phyloP scores from a whole-genome alignment of 768 basidiomycete species.

The Tephrocybe sp. region DNA sequence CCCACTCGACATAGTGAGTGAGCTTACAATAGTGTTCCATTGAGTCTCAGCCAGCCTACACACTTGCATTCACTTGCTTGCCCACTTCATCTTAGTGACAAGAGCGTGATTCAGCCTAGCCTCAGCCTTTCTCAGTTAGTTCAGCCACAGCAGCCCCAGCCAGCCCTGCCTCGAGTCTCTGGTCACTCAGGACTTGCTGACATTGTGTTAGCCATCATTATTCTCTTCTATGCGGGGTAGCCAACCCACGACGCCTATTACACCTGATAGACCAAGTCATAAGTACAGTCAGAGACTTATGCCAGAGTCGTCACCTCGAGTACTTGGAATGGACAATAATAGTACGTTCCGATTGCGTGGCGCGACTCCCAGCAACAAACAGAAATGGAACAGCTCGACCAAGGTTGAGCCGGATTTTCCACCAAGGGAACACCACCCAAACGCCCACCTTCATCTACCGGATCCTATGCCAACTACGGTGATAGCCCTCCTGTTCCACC shows the following conservation, averaged over 20 bases:
- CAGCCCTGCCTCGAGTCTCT: too few relatives aligned
- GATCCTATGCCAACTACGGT: conserved; percentile 33
- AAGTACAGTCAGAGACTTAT: conserved; percentile 73
- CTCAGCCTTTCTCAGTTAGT: too few relatives aligned
- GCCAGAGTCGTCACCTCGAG: conserved; percentile 63
- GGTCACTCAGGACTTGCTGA: too few relatives aligned
- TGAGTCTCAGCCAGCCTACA: too few relatives aligned
- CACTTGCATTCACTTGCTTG: too few relatives aligned
- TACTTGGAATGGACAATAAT: conserved; percentile 37
- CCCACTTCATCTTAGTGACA: too few relatives aligned
- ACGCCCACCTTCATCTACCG: conserved; percentile 48
- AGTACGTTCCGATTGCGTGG: conserved; percentile 39
- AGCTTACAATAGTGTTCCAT: too few relatives aligned
- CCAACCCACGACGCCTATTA: conserved; percentile 44
- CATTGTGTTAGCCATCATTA: too few relatives aligned
- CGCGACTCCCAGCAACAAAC: conserved; percentile 31
- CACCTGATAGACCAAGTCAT: conserved; percentile 61
- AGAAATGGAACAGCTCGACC: conserved; percentile 82
- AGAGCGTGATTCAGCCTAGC: too few relatives aligned
- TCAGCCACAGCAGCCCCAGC: too few relatives aligned
- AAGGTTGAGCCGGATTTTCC: conserved; percentile 59
- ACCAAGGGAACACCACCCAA: conserved; percentile 51
- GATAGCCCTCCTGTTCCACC: conserved; percentile 48
- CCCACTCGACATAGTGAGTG: too few relatives aligned
- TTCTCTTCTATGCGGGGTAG: conserved; percentile 49